Conservation (phyloP, 2,329 filamentous ascomycete species). For the Thielaviopsis punctulata region DNA sequence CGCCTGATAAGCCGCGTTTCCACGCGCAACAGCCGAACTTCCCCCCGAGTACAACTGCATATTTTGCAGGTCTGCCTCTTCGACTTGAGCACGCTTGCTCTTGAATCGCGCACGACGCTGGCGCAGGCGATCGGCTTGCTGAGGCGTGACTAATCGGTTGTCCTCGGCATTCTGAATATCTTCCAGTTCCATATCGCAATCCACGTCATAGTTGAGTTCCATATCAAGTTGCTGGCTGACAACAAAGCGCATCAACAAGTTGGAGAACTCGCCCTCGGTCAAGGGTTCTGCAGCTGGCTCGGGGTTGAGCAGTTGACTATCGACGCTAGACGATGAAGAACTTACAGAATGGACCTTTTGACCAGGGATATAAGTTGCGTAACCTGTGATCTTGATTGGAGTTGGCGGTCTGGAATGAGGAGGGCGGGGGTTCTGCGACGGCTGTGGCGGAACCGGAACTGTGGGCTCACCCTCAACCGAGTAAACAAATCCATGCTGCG, state of each 20-base stretch:
- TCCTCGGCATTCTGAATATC: neutral
- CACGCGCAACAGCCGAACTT: neutral
- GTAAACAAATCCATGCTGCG: neutral
- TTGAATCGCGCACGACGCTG: neutral
- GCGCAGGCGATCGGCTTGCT: neutral
- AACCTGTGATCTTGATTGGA: slow-evolving; percentile 1
- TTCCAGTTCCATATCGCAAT: too few species aligned
- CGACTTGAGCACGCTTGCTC: neutral
- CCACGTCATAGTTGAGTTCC: too few species aligned
- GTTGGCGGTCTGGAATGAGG: slow-evolving; percentile 4
- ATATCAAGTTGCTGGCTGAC: neutral
- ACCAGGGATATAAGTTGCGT: neutral
- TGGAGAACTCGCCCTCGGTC: neutral
- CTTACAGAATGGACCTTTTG: neutral
- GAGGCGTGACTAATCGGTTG: neutral
- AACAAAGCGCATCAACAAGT: neutral
- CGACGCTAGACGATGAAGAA: neutral
- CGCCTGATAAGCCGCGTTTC: neutral
- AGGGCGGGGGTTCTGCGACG: neutral
- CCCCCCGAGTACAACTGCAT: neutral
- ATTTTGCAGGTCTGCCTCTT: neutral
- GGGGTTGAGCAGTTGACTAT: neutral
- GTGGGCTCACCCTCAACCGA: neutral
- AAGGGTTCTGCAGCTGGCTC: neutral
- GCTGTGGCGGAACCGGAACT: neutral